phyloP scores from a whole-genome alignment of 1,284 basidiomycete genomes.

The Quambalaria eucalypti region DNA sequence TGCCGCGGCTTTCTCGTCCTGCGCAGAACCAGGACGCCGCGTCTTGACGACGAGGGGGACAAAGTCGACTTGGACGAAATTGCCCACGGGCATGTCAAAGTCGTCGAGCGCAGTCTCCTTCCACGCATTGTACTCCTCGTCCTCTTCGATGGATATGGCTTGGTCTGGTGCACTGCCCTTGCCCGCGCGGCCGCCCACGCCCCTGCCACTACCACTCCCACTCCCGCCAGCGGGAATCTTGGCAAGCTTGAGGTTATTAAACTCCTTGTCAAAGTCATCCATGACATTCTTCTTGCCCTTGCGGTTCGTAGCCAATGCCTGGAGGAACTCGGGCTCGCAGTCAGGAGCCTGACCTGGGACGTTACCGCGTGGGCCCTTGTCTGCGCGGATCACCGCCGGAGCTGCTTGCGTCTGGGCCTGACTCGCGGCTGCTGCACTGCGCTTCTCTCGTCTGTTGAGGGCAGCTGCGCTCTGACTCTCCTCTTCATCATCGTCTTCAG shows the following conservation, averaged over 20 bases:
- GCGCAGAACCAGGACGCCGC: no score
- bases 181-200: background rate
- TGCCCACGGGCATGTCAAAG: conserved; percentile 20
- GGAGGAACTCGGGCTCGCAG: conserved; percentile 25
- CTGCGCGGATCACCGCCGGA: conserved; percentile 6
- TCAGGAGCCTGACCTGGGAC: conserved; percentile 14
- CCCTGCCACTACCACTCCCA: no score
- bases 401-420: conserved; percentile 1
- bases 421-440: background rate
- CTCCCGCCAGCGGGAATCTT: conserved; percentile 5
- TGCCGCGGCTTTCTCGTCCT: background rate
- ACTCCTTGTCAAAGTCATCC: conserved; percentile 35
- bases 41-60: conserved; percentile 21
- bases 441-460: background rate
- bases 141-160: conserved; percentile 1
- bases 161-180: background rate
- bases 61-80: conserved; percentile 40
- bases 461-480: background rate
- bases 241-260: conserved; percentile 25
- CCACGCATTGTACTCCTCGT: conserved; percentile 5
- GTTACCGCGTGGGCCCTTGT: background rate
- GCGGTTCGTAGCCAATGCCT: conserved; percentile 23
- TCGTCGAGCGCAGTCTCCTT: conserved; percentile 1
- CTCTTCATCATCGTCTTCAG: background rate
- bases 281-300: conserved; percentile 17